phyloP scores from a whole-genome alignment of 768 basidiomycete species.

The Panus rudis region DNA sequence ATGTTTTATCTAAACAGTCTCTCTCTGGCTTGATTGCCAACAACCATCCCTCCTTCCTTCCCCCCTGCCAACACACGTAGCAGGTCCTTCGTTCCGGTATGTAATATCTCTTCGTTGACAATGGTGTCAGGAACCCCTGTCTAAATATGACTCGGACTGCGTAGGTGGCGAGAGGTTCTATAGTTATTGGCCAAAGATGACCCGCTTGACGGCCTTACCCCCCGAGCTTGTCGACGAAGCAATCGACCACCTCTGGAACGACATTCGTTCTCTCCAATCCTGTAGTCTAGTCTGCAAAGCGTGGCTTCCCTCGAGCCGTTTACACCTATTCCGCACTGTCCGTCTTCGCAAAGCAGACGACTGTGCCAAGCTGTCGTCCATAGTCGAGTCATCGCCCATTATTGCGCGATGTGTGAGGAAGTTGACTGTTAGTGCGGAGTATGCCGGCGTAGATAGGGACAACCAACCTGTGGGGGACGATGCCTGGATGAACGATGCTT shows the following conservation, averaged over 20 bases:
- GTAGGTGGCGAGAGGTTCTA: no score
- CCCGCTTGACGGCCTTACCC: constrained; percentile 8
- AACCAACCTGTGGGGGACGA: constrained; percentile 15
- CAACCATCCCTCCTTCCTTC: no score
- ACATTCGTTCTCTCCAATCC: constrained; percentile 16
- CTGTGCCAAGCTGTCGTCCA: constrained; percentile 11
- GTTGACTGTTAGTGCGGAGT: constrained; percentile 17
- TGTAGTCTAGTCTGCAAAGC: constrained; percentile 20
- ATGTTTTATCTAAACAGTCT: no score
- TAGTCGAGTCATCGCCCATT: constrained; percentile 12
- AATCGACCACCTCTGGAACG: constrained; percentile 24
- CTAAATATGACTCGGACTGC: no score
- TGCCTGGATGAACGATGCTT: constrained; percentile 15
- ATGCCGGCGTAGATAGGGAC: constrained; percentile 10
- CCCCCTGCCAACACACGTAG: no score
- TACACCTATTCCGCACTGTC: constrained; percentile 22
- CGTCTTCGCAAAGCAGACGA: constrained; percentile 15
- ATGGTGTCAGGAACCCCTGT: no score
- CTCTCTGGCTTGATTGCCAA: no score
- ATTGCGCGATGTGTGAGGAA: constrained; percentile 18
- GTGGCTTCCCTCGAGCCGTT: constrained; percentile 18
- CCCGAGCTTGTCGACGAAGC: constrained; percentile 22
- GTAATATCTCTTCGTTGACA: no score
- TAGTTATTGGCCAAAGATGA: no score
- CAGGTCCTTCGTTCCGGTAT: no score